These are phyloP conservation scores for Aciculosporium take DNA, from an alignment of 2,329 filamentous ascomycete genomes.

Conservation along the genomic window DNA sequence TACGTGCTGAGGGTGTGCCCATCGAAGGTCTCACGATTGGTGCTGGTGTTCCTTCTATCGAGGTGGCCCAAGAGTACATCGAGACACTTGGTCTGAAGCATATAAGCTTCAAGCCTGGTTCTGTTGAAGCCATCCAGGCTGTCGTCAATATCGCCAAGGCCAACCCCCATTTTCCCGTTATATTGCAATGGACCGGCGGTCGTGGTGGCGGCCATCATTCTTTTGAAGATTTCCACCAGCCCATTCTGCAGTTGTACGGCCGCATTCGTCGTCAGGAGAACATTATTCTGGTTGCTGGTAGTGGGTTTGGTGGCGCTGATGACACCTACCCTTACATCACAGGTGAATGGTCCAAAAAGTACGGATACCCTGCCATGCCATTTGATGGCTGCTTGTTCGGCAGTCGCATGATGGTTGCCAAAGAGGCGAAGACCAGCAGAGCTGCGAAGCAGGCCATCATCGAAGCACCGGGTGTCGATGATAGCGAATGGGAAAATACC, in stretches of 20 bases:
- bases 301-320: slow-evolving; percentile 78
- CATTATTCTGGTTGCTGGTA: slow-evolving; percentile 77
- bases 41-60: slow-evolving; percentile 83
- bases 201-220: slow-evolving; percentile 91
- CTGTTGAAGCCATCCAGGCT: slow-evolving; percentile 71
- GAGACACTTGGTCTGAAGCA: slow-evolving; percentile 85
- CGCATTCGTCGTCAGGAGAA: slow-evolving; percentile 76
- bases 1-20: slow-evolving; percentile 73
- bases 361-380: slow-evolving; percentile 82
- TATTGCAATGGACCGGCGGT: slow-evolving; percentile 90
- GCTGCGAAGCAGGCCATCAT: slow-evolving; percentile 83
- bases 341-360: slow-evolving; percentile 74
- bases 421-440: slow-evolving; percentile 78
- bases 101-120: slow-evolving; percentile 89
- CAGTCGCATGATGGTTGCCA: slow-evolving; percentile 88
- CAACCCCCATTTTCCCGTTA: slow-evolving; percentile 85
- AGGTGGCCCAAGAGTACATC: slow-evolving; percentile 88
- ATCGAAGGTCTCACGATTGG: slow-evolving; percentile 89
- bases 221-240: slow-evolving; percentile 89
- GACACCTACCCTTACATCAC: slow-evolving; percentile 90
- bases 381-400: slow-evolving; percentile 87
- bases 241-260: slow-evolving; percentile 80
- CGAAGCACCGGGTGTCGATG: slow-evolving; percentile 69
- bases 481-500: slow-evolving; percentile 78
- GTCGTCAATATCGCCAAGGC: slow-evolving; percentile 88